Conservation (phyloP, 352 stramenopile species). For the Plasmopara muralis region DNA sequence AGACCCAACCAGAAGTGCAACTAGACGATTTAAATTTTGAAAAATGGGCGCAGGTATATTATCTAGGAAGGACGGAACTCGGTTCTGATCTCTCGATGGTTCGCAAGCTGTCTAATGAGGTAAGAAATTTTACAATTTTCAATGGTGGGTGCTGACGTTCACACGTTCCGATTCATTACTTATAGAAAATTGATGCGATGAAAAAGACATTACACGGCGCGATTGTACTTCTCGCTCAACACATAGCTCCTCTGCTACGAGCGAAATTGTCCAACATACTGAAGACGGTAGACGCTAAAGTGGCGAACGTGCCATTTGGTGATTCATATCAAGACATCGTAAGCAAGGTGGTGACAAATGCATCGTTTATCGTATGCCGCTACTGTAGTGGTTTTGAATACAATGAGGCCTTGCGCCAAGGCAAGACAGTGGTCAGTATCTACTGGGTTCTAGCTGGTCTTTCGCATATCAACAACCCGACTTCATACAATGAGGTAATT, state of each 20-base stretch:
- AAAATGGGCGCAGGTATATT: conserved; percentile 42
- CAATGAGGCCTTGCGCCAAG: conserved; percentile 58
- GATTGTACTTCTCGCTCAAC: conserved; percentile 70
- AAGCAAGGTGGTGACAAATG: conserved; percentile 68
- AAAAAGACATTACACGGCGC: conserved; percentile 41
- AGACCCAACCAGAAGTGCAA: conserved; percentile 38
- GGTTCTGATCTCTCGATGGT: conserved; percentile 42
- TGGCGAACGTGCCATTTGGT: conserved; percentile 66
- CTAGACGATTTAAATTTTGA: conserved; percentile 42
- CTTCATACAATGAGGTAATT: conserved; percentile 41
- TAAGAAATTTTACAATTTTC: conserved; percentile 7
- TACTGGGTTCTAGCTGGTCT: conserved; percentile 70
- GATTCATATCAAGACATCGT: conserved; percentile 74
- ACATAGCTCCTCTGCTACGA: conserved; percentile 59
- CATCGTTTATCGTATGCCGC: conserved; percentile 74
- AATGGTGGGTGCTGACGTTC: not conserved
- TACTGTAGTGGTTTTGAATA: conserved; percentile 80
- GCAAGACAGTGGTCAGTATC: conserved; percentile 71
- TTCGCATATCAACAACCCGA: conserved; percentile 25
- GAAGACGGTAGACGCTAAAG: conserved; percentile 66
- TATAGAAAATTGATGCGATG: conserved; percentile 46
- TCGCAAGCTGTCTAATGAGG: conserved; percentile 40
- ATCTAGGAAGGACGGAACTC: conserved; percentile 28
- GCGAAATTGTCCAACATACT: conserved; percentile 60
- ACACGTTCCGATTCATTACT: not conserved